Conservation (phyloP, 108 stramenopile species). For the Mayamaea pseudoterrestris region DNA sequence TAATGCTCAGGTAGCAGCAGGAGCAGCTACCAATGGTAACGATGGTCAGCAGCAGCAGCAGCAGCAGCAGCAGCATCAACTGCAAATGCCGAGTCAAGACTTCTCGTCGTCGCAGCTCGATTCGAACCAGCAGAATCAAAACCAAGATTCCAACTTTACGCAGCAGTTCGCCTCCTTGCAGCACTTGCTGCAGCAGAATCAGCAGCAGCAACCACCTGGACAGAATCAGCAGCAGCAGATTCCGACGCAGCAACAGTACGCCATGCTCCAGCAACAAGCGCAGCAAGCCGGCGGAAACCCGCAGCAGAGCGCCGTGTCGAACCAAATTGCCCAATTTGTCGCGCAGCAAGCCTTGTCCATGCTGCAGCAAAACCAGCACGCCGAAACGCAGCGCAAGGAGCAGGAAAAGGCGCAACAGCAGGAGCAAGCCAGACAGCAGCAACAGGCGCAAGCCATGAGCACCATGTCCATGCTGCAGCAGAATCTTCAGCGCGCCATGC, state of each 20-base stretch:
- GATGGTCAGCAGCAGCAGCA: too few species aligned
- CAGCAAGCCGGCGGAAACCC: too few species aligned
- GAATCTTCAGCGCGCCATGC: not conserved
- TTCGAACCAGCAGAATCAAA: too few species aligned
- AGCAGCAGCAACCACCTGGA: not conserved
- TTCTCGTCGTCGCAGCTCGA: too few species aligned
- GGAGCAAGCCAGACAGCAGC: conserved; percentile 13
- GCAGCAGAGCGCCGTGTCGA: too few species aligned
- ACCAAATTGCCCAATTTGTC: conserved; percentile 5
- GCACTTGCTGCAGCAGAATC: not conserved
- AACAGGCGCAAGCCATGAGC: conserved; percentile 6
- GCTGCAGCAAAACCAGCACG: not conserved
- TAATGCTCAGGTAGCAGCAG: too few species aligned
- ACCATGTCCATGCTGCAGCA: conserved; percentile 7
- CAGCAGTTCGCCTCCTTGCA: too few species aligned
- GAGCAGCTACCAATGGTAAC: too few species aligned
- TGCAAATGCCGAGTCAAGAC: not conserved
- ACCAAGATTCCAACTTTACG: too few species aligned
- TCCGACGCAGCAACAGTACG: conserved; percentile 1
- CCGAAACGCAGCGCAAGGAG: not conserved
- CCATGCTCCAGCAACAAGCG: too few species aligned
- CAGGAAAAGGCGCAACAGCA: conserved; percentile 12
- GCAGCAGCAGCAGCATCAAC: not conserved
- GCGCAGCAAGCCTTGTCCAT: conserved; percentile 4
- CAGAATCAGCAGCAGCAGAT: not conserved